These are phyloP conservation scores for Heterobasidion occidentale DNA, from an alignment of 1,284 basidiomycete species.

Conservation along the genomic window DNA sequence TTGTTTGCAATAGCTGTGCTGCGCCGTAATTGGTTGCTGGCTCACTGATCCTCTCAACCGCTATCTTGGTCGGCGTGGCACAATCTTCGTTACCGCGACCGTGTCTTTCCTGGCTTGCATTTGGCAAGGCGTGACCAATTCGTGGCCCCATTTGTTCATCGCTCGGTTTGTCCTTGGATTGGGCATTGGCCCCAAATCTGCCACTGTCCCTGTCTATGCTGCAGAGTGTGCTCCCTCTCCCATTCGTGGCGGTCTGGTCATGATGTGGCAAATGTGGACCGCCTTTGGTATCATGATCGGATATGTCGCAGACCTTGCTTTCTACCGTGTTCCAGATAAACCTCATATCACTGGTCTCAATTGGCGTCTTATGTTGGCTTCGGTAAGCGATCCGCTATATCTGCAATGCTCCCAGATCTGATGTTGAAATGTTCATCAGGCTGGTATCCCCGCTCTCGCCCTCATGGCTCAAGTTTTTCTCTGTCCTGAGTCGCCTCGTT, in stretches of 20 bases:
- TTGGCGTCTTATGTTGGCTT: slow-evolving; percentile 63
- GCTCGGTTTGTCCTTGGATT: slow-evolving; percentile 63
- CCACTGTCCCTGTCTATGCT: slow-evolving; percentile 57
- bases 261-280: slow-evolving; percentile 71
- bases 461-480: slow-evolving; percentile 49
- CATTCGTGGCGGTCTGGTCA: slow-evolving; percentile 73
- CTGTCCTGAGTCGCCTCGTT: slow-evolving; percentile 61
- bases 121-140: slow-evolving; percentile 63
- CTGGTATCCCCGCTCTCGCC: slow-evolving; percentile 53
- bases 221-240: slow-evolving; percentile 63
- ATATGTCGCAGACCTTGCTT: slow-evolving; percentile 44
- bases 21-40: slow-evolving; percentile 57
- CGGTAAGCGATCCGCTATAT: slow-evolving; percentile 23
- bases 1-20: slow-evolving; percentile 37
- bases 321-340: slow-evolving; percentile 44
- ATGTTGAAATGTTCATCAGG: slow-evolving; percentile 19
- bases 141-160: slow-evolving; percentile 66
- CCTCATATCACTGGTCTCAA: slow-evolving; percentile 43
- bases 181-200: slow-evolving; percentile 64
- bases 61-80: slow-evolving; percentile 65
- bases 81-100: slow-evolving; percentile 67
- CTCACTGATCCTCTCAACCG: slow-evolving; percentile 68
- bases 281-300: slow-evolving; percentile 71
- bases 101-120: slow-evolving; percentile 59
- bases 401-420: not conserved